phyloP scores from a whole-genome alignment of 768 basidiomycete genomes.

The Hericium alpestre region DNA sequence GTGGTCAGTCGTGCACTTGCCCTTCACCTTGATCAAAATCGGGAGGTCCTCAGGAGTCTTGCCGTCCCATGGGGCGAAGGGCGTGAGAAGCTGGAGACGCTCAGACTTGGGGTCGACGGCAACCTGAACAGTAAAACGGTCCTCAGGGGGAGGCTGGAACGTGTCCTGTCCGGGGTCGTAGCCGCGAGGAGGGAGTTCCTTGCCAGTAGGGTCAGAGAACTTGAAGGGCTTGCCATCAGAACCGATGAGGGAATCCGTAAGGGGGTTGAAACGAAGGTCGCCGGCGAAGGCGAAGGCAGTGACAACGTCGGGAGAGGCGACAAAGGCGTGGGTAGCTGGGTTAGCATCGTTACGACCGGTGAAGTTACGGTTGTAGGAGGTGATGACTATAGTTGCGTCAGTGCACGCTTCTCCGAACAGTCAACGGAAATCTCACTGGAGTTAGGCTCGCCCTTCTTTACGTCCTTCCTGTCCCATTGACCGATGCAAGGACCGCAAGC shows the following conservation, averaged over 20 bases:
- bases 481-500: slow-evolving; percentile 99
- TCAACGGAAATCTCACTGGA: slow-evolving; percentile 58
- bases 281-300: slow-evolving; percentile 96
- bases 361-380: slow-evolving; percentile 99
- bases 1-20: slow-evolving; percentile 99
- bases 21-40: slow-evolving; percentile 94
- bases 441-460: slow-evolving; percentile 94
- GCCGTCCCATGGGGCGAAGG: slow-evolving; percentile 90
- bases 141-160: slow-evolving; percentile 86
- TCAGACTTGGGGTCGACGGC: slow-evolving; percentile 78
- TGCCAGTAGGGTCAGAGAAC: slow-evolving; percentile 85
- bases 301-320: slow-evolving; percentile 89
- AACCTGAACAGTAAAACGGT: slow-evolving; percentile 76
- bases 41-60: slow-evolving; percentile 85
- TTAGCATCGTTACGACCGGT: slow-evolving; percentile 99
- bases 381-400: slow-evolving; percentile 56
- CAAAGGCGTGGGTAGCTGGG: slow-evolving; percentile 95
- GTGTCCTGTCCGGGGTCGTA: slow-evolving; percentile 97
- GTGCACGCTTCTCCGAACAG: neutral
- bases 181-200: slow-evolving; percentile 88
- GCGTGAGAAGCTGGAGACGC: slow-evolving; percentile 82
- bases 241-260: slow-evolving; percentile 81
- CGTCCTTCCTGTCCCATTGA: slow-evolving; percentile 96
- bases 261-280: slow-evolving; percentile 89
- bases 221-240: slow-evolving; percentile 94